Evolutionary conservation across 1,284 basidiomycete species (phyloP), one percentile per base, ranked within the genome.

Genomic region (Ustilago loliicola): DNA sequence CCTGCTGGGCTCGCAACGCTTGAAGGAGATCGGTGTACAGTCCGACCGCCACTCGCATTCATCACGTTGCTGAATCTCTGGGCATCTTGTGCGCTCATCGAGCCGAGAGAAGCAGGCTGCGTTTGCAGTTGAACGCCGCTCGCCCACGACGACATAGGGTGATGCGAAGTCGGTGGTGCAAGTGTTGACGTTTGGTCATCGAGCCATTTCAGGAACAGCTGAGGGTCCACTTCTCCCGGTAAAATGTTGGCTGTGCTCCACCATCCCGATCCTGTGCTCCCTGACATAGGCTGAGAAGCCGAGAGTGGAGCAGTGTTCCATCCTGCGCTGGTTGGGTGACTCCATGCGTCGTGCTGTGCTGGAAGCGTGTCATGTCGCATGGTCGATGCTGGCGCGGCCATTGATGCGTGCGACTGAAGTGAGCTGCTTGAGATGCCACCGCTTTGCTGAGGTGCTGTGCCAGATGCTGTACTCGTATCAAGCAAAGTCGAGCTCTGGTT

Each of bases 241-340:
- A 77, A 40, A 15, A 77, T 66, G 47, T 77, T 71, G 19, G 71
- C 75, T 1, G 75, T 77, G 52, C 75, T 77, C 75, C 75, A 77
- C 75, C 75, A 77, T 15, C 66, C 66, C 1, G 73, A 76, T 25
- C 68, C 68, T 30, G 57, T 25, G 21, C 66, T 53, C 36, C 66
- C 59, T 15, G 75, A n/a, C 25, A 56, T n/a, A 11, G 29, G 21
- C 34, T 77, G 75, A 15, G 55, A 34, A 4, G 60, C 15, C 6
- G 61, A 52, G 1, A 51, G 21, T 50, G 66, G 45, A 25, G 61
- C 61, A 0, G 59, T 15, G 1, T 32, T 59, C 72, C 62, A 64
- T 25, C 45, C 58, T 17, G 29, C 51, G 9, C 61, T 53, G 10
- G 55, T 38, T 15, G 42, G 21, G 23, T 47, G 57, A 11, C 50